Evolutionary conservation across 176 grass and related monocot species (phyloP), one percentile per base, ranked within the genome.

Genomic region (Rhynchospora breviuscula): DNA sequence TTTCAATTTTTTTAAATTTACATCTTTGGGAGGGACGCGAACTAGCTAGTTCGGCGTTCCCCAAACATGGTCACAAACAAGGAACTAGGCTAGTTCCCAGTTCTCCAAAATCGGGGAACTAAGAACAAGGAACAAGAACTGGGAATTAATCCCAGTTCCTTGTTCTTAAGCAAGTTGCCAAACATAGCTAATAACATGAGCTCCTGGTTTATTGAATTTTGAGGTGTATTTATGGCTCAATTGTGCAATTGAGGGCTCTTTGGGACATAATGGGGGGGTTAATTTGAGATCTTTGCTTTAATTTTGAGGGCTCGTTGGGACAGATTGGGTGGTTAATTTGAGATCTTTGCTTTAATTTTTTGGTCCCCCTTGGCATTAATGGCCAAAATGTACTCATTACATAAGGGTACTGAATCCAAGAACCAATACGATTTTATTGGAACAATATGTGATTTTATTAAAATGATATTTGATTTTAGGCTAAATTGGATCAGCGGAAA

Each of bases 1-100:
- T 58, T 12, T 57, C 45, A 82, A 82, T 15, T 46, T 52, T 53
- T 14, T 7, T 62, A 60, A 62, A 80, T 75, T 46, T 90, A 31
- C 63, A 57, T 53, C 61, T 46, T n/a, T n/a, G n/a, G n/a, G n/a
- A n/a, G n/a, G n/a, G n/a, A n/a, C n/a, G n/a, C n/a, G n/a, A n/a
- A n/a, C n/a, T n/a, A n/a, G n/a, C n/a, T n/a, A n/a, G n/a, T n/a
- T n/a, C n/a, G n/a, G n/a, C n/a, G n/a, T n/a, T n/a, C n/a, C n/a
- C n/a, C n/a, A n/a, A n/a, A n/a, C n/a, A n/a, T n/a, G n/a, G n/a
- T n/a, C n/a, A n/a, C n/a, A n/a, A n/a, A n/a, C n/a, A n/a, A n/a
- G n/a, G n/a, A n/a, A n/a, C n/a, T n/a, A n/a, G n/a, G n/a, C n/a
- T n/a, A n/a, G n/a, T n/a, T n/a, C n/a, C n/a, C n/a, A n/a, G n/a